Conservation (phyloP, 2,329 filamentous ascomycete genomes). For the Trichoderma polysporum region DNA sequence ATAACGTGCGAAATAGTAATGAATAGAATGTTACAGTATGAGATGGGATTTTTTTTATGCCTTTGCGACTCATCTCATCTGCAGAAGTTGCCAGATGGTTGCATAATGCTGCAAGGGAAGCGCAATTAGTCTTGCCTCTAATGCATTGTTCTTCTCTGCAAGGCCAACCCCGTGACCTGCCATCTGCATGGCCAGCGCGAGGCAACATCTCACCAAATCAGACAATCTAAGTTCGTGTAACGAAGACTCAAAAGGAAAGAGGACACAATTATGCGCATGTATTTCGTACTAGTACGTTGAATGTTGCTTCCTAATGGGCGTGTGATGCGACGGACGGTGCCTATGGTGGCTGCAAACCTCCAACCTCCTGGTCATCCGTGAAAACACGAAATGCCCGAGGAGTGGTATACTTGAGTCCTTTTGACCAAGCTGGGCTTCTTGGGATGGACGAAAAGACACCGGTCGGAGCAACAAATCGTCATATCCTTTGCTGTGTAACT, state of each 20-base stretch:
- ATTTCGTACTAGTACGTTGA: background rate
- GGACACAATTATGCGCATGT: background rate
- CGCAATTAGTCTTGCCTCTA: background rate
- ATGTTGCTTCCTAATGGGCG: background rate
- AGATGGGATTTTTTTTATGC: background rate
- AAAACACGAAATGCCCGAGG: background rate
- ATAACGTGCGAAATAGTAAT: background rate
- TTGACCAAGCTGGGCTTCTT: background rate
- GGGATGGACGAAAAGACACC: background rate
- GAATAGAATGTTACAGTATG: background rate
- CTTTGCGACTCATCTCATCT: background rate
- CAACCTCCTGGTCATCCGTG: background rate
- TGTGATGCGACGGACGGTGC: background rate
- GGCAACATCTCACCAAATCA: conserved; percentile 1
- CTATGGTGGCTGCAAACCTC: background rate
- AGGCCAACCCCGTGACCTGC: background rate
- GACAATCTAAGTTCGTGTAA: background rate
- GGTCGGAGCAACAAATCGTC: background rate
- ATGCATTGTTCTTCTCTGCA: conserved; percentile 11
- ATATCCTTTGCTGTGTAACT: background rate
- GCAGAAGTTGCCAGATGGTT: background rate
- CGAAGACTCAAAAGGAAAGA: background rate
- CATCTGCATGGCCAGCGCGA: background rate
- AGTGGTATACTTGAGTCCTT: background rate
- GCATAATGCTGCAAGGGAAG: conserved; percentile 17